Conservation (phyloP, 1,284 basidiomycete species). For the Erythrobasidium hasegawianum region DNA sequence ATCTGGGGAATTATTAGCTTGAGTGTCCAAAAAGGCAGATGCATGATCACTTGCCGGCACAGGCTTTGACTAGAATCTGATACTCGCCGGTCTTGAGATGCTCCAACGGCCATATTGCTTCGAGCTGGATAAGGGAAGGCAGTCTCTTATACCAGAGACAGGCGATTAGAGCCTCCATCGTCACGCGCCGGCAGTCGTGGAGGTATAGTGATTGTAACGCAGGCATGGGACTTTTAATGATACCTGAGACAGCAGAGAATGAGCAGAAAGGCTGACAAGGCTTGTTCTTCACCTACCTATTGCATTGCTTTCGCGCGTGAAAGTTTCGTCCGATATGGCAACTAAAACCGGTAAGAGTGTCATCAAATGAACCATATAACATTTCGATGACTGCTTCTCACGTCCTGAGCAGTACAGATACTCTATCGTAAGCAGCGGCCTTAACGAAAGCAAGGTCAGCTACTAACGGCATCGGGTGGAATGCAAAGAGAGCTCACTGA, state of each 20-base stretch:
- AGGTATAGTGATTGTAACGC: neutral
- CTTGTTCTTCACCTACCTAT: neutral
- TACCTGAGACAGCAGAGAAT: neutral
- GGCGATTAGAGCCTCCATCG: neutral
- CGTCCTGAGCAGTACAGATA: neutral
- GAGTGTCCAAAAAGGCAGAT: too few species aligned
- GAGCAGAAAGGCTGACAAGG: too few species aligned
- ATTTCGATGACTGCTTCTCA: too few species aligned
- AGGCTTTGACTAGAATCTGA: neutral
- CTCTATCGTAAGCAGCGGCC: neutral
- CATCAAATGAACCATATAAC: too few species aligned
- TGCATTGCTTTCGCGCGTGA: neutral
- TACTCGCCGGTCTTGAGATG: neutral
- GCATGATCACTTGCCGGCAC: neutral
- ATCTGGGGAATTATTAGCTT: neutral
- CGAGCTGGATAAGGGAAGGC: neutral
- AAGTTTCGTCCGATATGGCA: neutral
- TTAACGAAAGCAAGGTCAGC: too few species aligned
- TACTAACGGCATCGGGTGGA: too few species aligned
- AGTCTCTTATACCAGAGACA: neutral
- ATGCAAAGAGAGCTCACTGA: neutral
- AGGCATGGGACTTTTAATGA: neutral
- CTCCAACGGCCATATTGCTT: constrained; percentile 1
- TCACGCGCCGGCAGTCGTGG: constrained; percentile 1
- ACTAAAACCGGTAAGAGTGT: neutral